Evolutionary conservation across 2,329 filamentous ascomycete species (phyloP).

Genomic region (Chaetomium sp.): DNA sequence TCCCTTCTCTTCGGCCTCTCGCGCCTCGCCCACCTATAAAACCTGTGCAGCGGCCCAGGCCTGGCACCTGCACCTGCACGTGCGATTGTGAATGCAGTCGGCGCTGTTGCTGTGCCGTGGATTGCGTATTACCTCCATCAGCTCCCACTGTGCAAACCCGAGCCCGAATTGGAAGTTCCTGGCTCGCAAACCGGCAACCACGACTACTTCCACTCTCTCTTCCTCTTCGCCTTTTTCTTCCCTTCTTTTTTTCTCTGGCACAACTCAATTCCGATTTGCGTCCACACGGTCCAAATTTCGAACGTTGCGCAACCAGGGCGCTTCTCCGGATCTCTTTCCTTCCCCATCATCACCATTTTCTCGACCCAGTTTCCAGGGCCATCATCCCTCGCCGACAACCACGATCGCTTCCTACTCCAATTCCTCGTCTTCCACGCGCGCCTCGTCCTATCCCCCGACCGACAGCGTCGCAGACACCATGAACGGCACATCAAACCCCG

Average conservation of each 20-base stretch:
- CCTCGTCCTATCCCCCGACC: neutral
- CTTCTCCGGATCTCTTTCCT: too few species aligned
- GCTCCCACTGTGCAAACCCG: constrained; percentile 3
- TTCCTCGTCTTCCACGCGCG: neutral
- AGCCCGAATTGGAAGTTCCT: neutral
- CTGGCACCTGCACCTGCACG: neutral
- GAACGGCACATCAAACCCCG: constrained; percentile 21
- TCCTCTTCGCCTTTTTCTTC: too few species aligned
- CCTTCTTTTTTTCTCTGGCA: too few species aligned
- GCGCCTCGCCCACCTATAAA: neutral
- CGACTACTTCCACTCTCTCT: neutral
- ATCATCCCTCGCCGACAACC: too few species aligned
- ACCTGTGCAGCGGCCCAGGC: constrained; percentile 1
- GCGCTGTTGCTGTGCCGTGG: constrained; percentile 13
- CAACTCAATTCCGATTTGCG: too few species aligned
- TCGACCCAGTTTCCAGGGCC: too few species aligned
- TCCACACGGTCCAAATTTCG: too few species aligned
- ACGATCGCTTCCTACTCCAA: too few species aligned
- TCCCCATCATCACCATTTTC: too few species aligned
- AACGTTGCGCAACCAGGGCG: too few species aligned
- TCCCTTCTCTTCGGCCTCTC: too few species aligned
- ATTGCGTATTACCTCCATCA: constrained; percentile 16
- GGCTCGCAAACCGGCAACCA: neutral
- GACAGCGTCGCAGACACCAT: constrained; percentile 14
- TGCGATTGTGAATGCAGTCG: constrained; percentile 19